These are phyloP conservation scores for Tolypocladium tropicale DNA, from an alignment of 2,329 filamentous ascomycete species.

Conservation along the genomic window DNA sequence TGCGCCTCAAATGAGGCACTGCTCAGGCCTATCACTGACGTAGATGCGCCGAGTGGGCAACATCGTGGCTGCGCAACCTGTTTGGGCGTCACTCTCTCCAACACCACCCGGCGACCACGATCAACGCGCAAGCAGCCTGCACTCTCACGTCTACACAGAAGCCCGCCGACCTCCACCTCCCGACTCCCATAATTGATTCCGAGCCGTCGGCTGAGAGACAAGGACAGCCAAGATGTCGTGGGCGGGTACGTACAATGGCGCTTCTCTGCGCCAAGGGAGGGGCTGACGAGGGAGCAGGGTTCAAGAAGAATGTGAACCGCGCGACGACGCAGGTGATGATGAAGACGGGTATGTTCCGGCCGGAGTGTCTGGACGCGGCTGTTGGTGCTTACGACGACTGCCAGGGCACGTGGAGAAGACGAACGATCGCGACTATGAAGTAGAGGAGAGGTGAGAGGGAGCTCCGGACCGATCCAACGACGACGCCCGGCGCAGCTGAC, in stretches of 20 bases:
- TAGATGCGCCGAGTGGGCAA: constrained; percentile 20
- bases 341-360: constrained; percentile 66
- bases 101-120: not conserved
- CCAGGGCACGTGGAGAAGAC: constrained; percentile 93
- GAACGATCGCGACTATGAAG: constrained; percentile 96
- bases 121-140: not conserved
- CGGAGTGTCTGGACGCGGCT: no score
- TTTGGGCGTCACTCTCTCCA: not conserved
- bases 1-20: constrained; percentile 1
- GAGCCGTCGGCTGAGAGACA: not conserved
- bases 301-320: constrained; percentile 91
- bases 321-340: constrained; percentile 99
- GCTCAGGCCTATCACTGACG: constrained; percentile 15
- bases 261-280: constrained; percentile 10
- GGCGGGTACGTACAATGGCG: constrained; percentile 43
- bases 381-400: not conserved
- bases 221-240: constrained; percentile 48
- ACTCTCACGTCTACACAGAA: not conserved
- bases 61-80: constrained; percentile 20
- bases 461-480: not conserved
- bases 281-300: constrained; percentile 26
- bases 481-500: constrained; percentile 9
- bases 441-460: constrained; percentile 69
- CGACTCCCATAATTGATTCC: not conserved
- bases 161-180: not conserved